Evolutionary conservation across 2,329 filamentous ascomycete genomes (phyloP), one percentile per base, ranked within the genome.

Genomic region (Botrytis elliptica): DNA sequence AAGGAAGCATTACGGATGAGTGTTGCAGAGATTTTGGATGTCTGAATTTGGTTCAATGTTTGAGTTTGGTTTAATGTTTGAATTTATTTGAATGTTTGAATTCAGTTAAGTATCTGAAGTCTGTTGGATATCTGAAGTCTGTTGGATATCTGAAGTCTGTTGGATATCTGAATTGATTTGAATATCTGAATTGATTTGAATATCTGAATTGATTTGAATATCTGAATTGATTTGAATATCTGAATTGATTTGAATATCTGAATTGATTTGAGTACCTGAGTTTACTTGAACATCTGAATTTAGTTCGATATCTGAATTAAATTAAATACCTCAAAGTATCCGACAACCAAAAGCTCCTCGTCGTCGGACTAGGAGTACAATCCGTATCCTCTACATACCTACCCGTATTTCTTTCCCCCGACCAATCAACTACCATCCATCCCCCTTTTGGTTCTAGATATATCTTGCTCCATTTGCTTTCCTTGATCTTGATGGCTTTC

Each of bases 351-450:
- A 12, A 25, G 1, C 14, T 3, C 25, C 16, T 29, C 25, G 9
- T 68, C n/a, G 10, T 68, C 25, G 49, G 49, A 29, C 49, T 42
- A 18, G 66, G 36, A 40, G 25, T 68, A 18, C 18, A 68, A 8
- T 16, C 4, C 18, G 25, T n/a, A 57, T 38, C 25, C 3, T 42
- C 16, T 25, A 22, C 9, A 40, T n/a, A 4, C 49, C 3, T 25
- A 33, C 10, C 3, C 0, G 14, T 8, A 14, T 20, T n/a, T 12
- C 5, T 42, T 16, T 3, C 36, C 9, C 49, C 49, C 0, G 36
- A 42, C 66, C 49, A 68, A 68, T 68, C 49, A 40, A 68, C 14
- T 8, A 68, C 16, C n/a, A 16, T 33, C 66, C 49, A 68, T 9
- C 66, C 49, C 1, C 66, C 66, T 4, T n/a, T 22, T 1, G 36